Base-by-base conservation (phyloP, 345 rosid species). In the Litchi chinensis region DNA sequence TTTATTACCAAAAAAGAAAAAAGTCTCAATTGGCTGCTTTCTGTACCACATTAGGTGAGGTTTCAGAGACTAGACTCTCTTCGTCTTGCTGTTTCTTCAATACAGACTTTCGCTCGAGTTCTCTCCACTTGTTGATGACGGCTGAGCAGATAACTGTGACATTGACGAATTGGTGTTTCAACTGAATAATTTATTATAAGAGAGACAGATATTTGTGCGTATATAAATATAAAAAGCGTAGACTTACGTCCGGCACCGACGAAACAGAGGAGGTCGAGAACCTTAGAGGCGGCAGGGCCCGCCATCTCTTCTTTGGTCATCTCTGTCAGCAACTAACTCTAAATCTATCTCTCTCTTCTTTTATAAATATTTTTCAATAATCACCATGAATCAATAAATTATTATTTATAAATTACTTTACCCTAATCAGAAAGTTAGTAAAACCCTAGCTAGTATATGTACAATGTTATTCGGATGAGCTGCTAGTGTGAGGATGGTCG, bases 221-320 rank as follows among this genome's bases (percentile, higher is more conserved):
- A 11, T 74, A 3, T 26, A 26, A 26, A 26, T 26, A 26, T 22
- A 44, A 0, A 2, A 50, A 18, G 64, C 40, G 1, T 1, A 43
- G 52, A 83, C 92, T 86, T 81, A 91, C 97, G 84, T 73, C 93
- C 97, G 70, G 97, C 92, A 82, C 97, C 90, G 83, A 87, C 93
- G 85, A 91, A 91, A 76, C 75, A 86, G 73, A 89, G 28, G 60
- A 91, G 78, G 9, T 94, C 90, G 56, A 87, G 78, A 40, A 87
- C 83, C 81, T 89, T 92, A 12, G 94, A 88, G 24, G 89, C 92
- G n/a, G 94, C 82, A 48, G 92, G 89, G 26, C 93, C 92, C 28
- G 81, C 66, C 0, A 80, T 82, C 70, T 92, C 96, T 78, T 87
- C 88, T 76, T 87, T 85, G 19, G 85, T 73, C 89, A 74, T 82